Percentiles rank a stretch among this genome's conserved stretches.
Evolutionary conservation across 2,329 filamentous ascomycete species (phyloP).

Genomic region (Apiospora hydei): DNA sequence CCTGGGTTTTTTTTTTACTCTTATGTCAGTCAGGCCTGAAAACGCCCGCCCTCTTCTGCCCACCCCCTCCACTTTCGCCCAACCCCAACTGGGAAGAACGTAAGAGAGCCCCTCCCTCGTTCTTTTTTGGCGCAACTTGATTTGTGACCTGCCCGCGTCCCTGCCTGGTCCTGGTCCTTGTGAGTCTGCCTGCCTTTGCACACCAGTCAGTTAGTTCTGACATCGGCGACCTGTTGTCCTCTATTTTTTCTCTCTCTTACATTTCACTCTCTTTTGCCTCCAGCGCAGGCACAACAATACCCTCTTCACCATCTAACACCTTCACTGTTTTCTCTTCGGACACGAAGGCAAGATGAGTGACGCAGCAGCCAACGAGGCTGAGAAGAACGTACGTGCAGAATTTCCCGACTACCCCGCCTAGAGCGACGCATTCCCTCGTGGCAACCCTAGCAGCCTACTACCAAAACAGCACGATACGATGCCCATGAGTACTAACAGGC

Average conservation of each 20-base stretch:
- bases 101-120: conserved; percentile 14
- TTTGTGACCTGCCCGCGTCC: conserved; percentile 17
- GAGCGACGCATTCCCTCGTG: background rate
- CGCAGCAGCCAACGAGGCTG: conserved; percentile 86
- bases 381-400: conserved; percentile 80
- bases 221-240: conserved; percentile 16
- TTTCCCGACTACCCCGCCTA: conserved; percentile 22
- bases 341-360: conserved; percentile 75
- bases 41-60: background rate
- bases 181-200: background rate
- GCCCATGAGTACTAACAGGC: background rate
- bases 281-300: conserved; percentile 12
- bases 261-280: conserved; percentile 13
- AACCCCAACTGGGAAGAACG: conserved; percentile 13
- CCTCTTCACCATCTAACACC: conserved; percentile 25
- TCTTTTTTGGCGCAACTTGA: conserved; percentile 21
- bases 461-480: background rate
- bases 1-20: background rate
- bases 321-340: background rate
- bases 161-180: background rate
- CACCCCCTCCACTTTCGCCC: conserved; percentile 3
- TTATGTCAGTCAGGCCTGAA: conserved; percentile 21
- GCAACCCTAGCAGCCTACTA: conserved; percentile 15
- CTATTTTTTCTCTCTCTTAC: background rate
- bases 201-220: conserved; percentile 20